A percentile compares a stretch with the other conserved stretches of the same genome.
Conservation (phyloP, 805 yeast genomes). For the Pichia phayaonensis region DNA sequence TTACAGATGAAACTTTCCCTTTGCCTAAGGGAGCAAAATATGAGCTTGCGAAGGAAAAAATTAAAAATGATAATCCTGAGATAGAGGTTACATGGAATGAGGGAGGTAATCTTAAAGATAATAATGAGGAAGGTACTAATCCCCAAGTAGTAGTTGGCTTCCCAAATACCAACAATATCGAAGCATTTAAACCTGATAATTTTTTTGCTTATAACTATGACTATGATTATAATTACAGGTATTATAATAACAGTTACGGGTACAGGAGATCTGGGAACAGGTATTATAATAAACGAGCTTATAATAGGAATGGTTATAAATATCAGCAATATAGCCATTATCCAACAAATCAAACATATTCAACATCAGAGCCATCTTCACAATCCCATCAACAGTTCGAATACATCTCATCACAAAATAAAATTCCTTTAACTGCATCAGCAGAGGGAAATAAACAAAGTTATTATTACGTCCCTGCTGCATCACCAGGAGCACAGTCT, state of each 20-base stretch:
- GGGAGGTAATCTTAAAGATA: no score
- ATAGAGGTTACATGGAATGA: no score
- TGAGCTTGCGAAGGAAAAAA: slow-evolving; percentile 32
- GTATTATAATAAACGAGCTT: not conserved
- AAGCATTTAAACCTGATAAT: not conserved
- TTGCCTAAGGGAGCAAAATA: slow-evolving; percentile 36
- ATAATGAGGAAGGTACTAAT: not conserved
- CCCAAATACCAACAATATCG: not conserved
- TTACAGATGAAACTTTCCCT: not conserved
- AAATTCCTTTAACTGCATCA: not conserved
- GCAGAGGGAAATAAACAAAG: not conserved
- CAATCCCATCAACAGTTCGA: not conserved
- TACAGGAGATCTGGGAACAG: not conserved
- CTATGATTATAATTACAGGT: not conserved
- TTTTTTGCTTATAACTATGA: not conserved
- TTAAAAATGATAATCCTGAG: slow-evolving; percentile 17
- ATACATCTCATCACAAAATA: slow-evolving; percentile 1
- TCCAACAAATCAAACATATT: slow-evolving; percentile 1
- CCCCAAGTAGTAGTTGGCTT: not conserved
- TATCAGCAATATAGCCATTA: not conserved
- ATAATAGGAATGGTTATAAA: not conserved
- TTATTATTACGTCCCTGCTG: slow-evolving; percentile 10
- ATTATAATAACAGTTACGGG: not conserved
- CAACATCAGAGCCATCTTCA: not conserved
- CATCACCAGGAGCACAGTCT: slow-evolving; percentile 14